Evolutionary conservation across 108 stramenopile genomes (phyloP).

Genomic region (Schizochytrium sp.): DNA sequence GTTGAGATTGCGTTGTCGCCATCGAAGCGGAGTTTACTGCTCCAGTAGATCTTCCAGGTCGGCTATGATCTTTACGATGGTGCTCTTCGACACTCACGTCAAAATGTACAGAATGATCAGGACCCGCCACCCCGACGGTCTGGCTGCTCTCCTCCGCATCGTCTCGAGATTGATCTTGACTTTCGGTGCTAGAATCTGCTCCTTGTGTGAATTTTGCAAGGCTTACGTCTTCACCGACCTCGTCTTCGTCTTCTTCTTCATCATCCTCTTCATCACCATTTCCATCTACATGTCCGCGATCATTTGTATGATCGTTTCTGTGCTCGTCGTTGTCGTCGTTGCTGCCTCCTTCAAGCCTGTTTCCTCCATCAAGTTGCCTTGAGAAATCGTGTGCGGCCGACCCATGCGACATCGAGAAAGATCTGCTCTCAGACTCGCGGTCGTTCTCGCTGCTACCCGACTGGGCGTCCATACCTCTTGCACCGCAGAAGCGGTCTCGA

Average conservation of each 20-base stretch:
- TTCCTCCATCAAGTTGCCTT: too few species aligned
- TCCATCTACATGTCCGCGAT: neutral
- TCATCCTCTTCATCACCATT: too few species aligned
- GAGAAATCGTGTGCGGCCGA: too few species aligned
- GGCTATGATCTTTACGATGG: neutral
- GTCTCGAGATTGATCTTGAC: neutral
- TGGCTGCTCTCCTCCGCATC: neutral
- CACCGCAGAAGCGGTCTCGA: too few species aligned
- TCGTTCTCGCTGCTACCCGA: too few species aligned
- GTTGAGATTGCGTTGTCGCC: neutral
- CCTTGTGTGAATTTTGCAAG: neutral
- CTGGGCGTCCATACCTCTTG: too few species aligned
- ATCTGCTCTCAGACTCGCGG: too few species aligned
- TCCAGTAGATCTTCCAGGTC: neutral
- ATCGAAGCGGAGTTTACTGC: neutral
- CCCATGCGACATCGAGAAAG: too few species aligned
- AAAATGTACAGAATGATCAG: conserved; percentile 16
- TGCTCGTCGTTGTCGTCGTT: neutral
- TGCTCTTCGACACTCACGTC: conserved; percentile 37
- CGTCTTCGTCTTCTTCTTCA: too few species aligned
- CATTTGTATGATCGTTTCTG: neutral
- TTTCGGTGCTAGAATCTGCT: neutral
- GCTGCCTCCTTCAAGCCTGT: too few species aligned
- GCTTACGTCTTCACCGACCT: too few species aligned
- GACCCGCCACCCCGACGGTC: neutral